phyloP scores from a whole-genome alignment of 2,329 filamentous ascomycete genomes.

The Penicillium fuscoglaucum region DNA sequence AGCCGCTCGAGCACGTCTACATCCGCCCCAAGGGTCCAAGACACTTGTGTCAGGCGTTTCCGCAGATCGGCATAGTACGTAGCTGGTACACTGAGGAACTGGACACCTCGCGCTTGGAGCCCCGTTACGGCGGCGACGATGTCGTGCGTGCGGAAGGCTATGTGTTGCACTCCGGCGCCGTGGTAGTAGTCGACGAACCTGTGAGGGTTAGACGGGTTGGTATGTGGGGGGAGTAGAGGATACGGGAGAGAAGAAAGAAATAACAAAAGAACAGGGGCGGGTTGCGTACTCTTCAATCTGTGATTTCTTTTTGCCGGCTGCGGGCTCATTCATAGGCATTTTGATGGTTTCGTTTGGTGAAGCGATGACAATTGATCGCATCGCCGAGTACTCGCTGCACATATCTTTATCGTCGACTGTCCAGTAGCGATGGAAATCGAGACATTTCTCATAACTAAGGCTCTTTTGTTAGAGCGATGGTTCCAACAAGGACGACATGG shows the following conservation, averaged over 20 bases:
- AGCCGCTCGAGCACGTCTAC: slow-evolving; percentile 71
- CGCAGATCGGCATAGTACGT: slow-evolving; percentile 78
- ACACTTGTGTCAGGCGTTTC: slow-evolving; percentile 61
- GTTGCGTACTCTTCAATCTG: slow-evolving; percentile 78
- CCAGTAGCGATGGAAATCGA: slow-evolving; percentile 94
- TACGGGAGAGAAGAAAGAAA: neutral
- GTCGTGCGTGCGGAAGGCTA: slow-evolving; percentile 76
- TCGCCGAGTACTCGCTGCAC: slow-evolving; percentile 82
- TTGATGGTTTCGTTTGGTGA: slow-evolving; percentile 80
- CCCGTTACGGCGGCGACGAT: slow-evolving; percentile 72
- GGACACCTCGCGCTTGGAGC: slow-evolving; percentile 74
- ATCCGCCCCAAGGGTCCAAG: slow-evolving; percentile 66
- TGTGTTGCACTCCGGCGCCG: slow-evolving; percentile 84
- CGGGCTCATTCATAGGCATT: slow-evolving; percentile 96
- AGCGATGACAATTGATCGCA: slow-evolving; percentile 83
- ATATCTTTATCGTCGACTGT: slow-evolving; percentile 87
- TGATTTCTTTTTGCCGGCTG: slow-evolving; percentile 76
- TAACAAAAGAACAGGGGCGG: neutral
- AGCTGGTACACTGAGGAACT: slow-evolving; percentile 81
- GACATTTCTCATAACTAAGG: slow-evolving; percentile 72
- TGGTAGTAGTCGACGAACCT: slow-evolving; percentile 73
- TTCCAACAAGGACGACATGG: slow-evolving; percentile 22
- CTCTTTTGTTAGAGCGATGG: neutral
- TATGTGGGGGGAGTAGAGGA: neutral
- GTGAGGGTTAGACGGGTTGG: slow-evolving; percentile 4